Base-by-base conservation (phyloP, 345 rosid genomes). In the Anacardium occidentale region DNA sequence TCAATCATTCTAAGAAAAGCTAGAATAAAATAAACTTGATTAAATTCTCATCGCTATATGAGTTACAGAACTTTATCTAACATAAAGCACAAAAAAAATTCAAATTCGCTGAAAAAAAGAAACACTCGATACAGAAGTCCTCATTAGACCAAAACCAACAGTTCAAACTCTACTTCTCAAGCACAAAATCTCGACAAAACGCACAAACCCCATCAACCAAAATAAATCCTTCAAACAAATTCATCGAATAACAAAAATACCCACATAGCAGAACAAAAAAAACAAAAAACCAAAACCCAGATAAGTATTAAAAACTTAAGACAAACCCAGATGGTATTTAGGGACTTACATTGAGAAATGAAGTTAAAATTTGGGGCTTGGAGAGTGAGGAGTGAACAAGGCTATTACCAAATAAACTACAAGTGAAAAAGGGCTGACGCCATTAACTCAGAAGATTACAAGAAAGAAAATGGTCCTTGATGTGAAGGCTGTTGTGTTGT, bases 391-490 rank as follows among this genome's bases (percentile, higher is more conserved):
- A 59, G 48, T 56, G 68, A 74, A 84, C 54, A 71, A 86, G 47
- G 70, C 93, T 89, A 75, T 72, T 84, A 68, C 87, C 82, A 75
- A 72, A 53, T 25, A 88, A 72, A 29, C 75, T 42, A 72, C 86
- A 82, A 64, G 85, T 45, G 77, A 87, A 76, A n/a, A 78, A 79
- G 75, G 20, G 86, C 10, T 13, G 90, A 81, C 53, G 93, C 90
- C 90, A 91, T 88, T 22, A 77, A 83, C 47, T 83, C 73, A 24
- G 32, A 70, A 72, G 73, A 75, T 68, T 83, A 77, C 53, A 51
- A 10, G 61, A 40, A 67, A 59, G 68, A 20, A 53, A 29, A 75
- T 20, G 24, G 32, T 20, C 14, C 42, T 5, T 56, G 64, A 2
- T 53, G 40, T 2, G 34, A 71, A 3, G 32, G 40, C 40, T 10